These are phyloP conservation scores for Kernera saxatilis DNA, from an alignment of 345 rosid genomes.

Conservation along the genomic window DNA sequence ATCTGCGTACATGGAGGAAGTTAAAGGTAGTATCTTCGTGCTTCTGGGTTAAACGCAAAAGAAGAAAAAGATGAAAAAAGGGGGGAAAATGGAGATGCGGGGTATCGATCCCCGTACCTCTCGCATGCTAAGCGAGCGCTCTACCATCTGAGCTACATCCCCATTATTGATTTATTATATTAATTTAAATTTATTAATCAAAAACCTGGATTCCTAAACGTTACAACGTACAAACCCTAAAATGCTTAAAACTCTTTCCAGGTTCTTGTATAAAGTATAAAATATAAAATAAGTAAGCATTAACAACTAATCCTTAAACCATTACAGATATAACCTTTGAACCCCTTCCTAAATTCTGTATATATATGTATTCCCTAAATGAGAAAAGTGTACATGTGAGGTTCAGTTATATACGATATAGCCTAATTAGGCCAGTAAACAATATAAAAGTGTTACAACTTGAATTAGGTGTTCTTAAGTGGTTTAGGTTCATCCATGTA, in stretches of 20 bases:
- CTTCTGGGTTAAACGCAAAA: not conserved
- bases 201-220: no score
- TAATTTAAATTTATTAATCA: no score
- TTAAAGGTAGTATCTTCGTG: not conserved
- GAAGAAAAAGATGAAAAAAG: not conserved
- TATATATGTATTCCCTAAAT: not conserved
- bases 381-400: slow-evolving; percentile 18
- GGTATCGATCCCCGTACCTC: slow-evolving; percentile 88
- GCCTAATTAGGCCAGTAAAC: slow-evolving; percentile 25
- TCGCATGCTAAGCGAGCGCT: slow-evolving; percentile 90
- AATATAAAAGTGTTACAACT: slow-evolving; percentile 14
- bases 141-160: slow-evolving; percentile 40
- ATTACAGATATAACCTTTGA: not conserved
- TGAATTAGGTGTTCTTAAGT: slow-evolving; percentile 26
- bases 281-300: not conserved
- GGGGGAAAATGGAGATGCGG: slow-evolving; percentile 52
- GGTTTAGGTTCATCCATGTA: slow-evolving; percentile 28
- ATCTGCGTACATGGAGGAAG: not conserved
- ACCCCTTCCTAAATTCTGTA: not conserved
- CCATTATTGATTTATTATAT: no score
- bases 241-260: not conserved
- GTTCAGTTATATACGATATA: not conserved
- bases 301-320: not conserved
- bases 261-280: not conserved
- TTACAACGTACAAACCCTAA: no score